Conservation (phyloP, 495 filamentous ascomycete genomes). For the Thermochaetoides thermophila region DNA sequence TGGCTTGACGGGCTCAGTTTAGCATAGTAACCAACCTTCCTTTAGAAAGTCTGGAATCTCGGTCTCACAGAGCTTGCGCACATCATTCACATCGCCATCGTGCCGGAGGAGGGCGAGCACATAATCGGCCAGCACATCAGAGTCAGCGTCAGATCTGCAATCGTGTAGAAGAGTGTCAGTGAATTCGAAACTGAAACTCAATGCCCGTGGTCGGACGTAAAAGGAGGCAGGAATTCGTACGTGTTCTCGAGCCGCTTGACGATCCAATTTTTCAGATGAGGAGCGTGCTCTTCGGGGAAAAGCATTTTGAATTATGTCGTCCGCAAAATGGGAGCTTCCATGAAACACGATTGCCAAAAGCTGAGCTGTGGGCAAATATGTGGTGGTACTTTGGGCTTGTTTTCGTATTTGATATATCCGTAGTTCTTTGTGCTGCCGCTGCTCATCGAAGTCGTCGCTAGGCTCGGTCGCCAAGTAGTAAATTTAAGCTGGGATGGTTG, state of each 20-base stretch:
- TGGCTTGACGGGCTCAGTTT: not conserved
- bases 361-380: too few relatives aligned
- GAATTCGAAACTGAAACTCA: not conserved
- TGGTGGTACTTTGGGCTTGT: too few relatives aligned
- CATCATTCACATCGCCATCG: constrained; percentile 59
- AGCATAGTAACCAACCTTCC: constrained; percentile 41
- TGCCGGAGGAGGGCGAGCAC: constrained; percentile 78
- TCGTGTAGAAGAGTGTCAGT: too few relatives aligned
- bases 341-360: too few relatives aligned
- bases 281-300: constrained; percentile 60
- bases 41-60: constrained; percentile 80
- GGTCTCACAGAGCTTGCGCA: constrained; percentile 57
- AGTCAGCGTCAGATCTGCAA: constrained; percentile 77
- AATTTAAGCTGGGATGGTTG: too few relatives aligned
- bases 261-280: constrained; percentile 73
- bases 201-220: not conserved
- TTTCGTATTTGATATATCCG: too few relatives aligned
- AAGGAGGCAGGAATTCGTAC: constrained; percentile 33
- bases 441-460: too few relatives aligned
- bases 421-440: too few relatives aligned
- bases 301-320: constrained; percentile 57
- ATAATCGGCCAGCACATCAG: constrained; percentile 90
- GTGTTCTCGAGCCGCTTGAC: constrained; percentile 82
- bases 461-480: too few relatives aligned
- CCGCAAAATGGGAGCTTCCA: too few relatives aligned